Percentiles rank a stretch among this genome's conserved stretches.
These are phyloP conservation scores for Coriolopsis trogii DNA, from an alignment of 1,284 basidiomycete species.

Conservation along the genomic window DNA sequence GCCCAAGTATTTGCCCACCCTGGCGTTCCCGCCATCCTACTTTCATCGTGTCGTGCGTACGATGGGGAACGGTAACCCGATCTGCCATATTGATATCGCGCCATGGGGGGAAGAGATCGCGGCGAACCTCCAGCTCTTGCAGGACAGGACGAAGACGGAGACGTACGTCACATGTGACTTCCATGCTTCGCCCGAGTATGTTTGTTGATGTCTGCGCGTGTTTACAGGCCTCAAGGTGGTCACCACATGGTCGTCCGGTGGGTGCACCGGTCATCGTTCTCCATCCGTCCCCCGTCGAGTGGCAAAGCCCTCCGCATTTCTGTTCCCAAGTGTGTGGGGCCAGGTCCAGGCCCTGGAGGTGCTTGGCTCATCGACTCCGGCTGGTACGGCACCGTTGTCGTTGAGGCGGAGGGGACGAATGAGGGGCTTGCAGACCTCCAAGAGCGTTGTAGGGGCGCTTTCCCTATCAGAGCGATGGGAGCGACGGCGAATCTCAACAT, in stretches of 20 bases:
- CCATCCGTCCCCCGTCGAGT: slow-evolving; percentile 48
- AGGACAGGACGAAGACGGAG: slow-evolving; percentile 77
- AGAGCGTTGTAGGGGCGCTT: slow-evolving; percentile 66
- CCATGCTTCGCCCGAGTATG: neutral
- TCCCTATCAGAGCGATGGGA: slow-evolving; percentile 54
- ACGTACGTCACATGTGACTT: slow-evolving; percentile 62
- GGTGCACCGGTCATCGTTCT: slow-evolving; percentile 78
- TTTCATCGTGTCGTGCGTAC: slow-evolving; percentile 80
- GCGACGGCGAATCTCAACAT: slow-evolving; percentile 9
- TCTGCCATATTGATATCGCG: slow-evolving; percentile 70
- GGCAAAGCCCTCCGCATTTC: slow-evolving; percentile 30
- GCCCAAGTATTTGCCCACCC: slow-evolving; percentile 72
- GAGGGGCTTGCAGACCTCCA: slow-evolving; percentile 80
- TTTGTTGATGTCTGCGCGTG: neutral
- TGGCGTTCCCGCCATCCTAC: slow-evolving; percentile 81
- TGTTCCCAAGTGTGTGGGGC: slow-evolving; percentile 30
- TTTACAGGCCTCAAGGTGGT: slow-evolving; percentile 67
- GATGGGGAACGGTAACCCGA: slow-evolving; percentile 61
- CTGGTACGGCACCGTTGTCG: slow-evolving; percentile 79
- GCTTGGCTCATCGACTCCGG: slow-evolving; percentile 67
- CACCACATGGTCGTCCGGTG: slow-evolving; percentile 80
- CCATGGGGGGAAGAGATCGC: slow-evolving; percentile 79
- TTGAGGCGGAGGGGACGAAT: slow-evolving; percentile 84
- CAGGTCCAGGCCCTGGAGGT: slow-evolving; percentile 33
- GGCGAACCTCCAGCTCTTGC: slow-evolving; percentile 69